Base-by-base conservation (phyloP, 2,329 filamentous ascomycete species). In the Bipolaris oryzae region DNA sequence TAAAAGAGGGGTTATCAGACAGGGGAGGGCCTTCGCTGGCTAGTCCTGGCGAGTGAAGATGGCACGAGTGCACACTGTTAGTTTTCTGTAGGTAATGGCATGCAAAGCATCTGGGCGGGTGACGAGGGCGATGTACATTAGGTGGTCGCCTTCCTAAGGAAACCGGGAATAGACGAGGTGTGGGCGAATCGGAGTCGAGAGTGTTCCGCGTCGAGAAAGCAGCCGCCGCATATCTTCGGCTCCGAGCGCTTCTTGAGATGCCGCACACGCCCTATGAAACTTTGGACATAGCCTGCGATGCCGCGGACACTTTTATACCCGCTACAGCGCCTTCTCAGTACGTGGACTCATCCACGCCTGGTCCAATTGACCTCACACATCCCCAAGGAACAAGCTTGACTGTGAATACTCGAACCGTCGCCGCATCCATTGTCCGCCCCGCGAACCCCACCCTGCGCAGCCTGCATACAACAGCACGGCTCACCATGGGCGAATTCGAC, bases 401-500 rank as follows among this genome's bases (percentile, higher is more conserved):
- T 15, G 37, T 50, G 18, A 41, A 44, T 62, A 55, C 53, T 56
- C 53, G 41, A 44, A 44, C 39, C 16, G 38, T 45, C 34, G n/a
- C 46, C n/a, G 21, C 51, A 25, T 48, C 38, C 44, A 18, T 55
- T 31, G 16, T 25, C 44, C 44, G 52, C 62, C 61, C 60, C 59
- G 58, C 39, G 44, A 53, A 48, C 50, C 53, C 31, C 50, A 23
- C 44, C 37, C 28, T 23, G 15, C 63, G 58, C 52, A 48, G 38
- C 35, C 58, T 69, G 15, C 62, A 68, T 60, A 55, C 53, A 7
- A 38, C 57, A 34, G 28, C 47, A 52, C 63, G 53, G 23, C 37
- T 57, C 61, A 62, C 54, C 55, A 74, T 75, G 72, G 72, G 72
- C 2, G 68, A 72, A 28, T 69, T 72, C 45, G 64, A 64, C 33